Percentiles rank a stretch among this genome's conserved stretches.
phyloP scores from a whole-genome alignment of 2,329 filamentous ascomycete genomes.

The Fusarium sp. region DNA sequence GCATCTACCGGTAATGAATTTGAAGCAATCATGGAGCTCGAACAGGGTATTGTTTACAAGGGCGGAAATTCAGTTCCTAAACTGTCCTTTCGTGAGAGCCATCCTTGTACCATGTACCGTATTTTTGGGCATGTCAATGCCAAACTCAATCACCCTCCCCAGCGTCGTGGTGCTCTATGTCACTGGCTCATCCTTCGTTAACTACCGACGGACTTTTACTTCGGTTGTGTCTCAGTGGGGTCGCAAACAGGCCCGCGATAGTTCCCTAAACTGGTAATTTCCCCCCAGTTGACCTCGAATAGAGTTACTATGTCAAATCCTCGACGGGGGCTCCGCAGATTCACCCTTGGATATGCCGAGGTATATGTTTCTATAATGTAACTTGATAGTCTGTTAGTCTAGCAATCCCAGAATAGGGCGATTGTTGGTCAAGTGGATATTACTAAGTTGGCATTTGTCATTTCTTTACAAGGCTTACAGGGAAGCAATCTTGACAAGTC shows the following conservation, averaged over 20 bases:
- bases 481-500: conserved; percentile 4
- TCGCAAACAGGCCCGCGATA: background rate
- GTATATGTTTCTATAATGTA: background rate
- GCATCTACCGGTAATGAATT: conserved; percentile 9
- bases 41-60: conserved; percentile 17
- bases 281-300: background rate
- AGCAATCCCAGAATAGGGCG: background rate
- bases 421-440: conserved; percentile 1
- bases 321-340: background rate
- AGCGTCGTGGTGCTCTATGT: conserved; percentile 8
- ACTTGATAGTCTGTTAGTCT: background rate
- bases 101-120: conserved; percentile 1
- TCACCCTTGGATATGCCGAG: background rate
- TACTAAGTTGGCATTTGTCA: conserved; percentile 14
- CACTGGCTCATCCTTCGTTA: conserved; percentile 10
- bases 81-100: conserved; percentile 1
- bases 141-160: conserved; percentile 18
- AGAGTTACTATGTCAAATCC: background rate
- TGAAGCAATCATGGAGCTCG: conserved; percentile 15
- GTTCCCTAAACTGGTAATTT: background rate
- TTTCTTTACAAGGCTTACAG: conserved; percentile 5
- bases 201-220: background rate
- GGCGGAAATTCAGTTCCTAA: background rate
- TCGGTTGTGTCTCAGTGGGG: background rate
- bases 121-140: conserved; percentile 1